Conservation (phyloP, 2,329 filamentous ascomycete species). For the Fusarium coffeatum region DNA sequence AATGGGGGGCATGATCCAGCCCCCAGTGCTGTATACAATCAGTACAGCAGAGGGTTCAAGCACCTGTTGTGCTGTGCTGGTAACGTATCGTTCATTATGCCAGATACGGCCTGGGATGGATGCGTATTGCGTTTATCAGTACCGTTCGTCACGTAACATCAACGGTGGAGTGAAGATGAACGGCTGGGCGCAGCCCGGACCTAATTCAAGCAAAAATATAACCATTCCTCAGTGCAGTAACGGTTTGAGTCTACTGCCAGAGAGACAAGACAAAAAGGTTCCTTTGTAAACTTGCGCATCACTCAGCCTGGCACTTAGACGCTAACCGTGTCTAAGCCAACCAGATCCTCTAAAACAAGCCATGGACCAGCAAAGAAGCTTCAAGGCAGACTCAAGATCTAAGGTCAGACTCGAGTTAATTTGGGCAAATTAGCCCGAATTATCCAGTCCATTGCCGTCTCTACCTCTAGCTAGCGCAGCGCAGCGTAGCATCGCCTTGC, state of each 20-base stretch:
- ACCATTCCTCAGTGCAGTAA: slow-evolving; percentile 26
- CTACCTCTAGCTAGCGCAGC: slow-evolving; percentile 10
- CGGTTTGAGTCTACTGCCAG: slow-evolving; percentile 16
- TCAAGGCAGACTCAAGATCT: slow-evolving; percentile 34
- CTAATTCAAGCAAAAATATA: slow-evolving; percentile 24
- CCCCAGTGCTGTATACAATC: background rate
- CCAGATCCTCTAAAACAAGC: slow-evolving; percentile 19
- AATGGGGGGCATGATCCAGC: slow-evolving; percentile 14
- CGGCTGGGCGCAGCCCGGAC: slow-evolving; percentile 31
- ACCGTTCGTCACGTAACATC: slow-evolving; percentile 38
- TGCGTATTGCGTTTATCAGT: slow-evolving; percentile 25
- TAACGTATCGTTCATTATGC: slow-evolving; percentile 24
- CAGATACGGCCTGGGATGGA: slow-evolving; percentile 25
- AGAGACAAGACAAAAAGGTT: slow-evolving; percentile 3
- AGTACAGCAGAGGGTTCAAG: background rate
- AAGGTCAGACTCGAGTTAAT: slow-evolving; percentile 6
- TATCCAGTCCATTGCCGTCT: slow-evolving; percentile 33
- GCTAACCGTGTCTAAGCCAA: slow-evolving; percentile 17
- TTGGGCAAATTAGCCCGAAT: slow-evolving; percentile 38
- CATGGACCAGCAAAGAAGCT: slow-evolving; percentile 22
- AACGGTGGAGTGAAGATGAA: slow-evolving; percentile 39
- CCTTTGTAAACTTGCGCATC: slow-evolving; percentile 19
- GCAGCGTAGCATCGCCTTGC: slow-evolving; percentile 28
- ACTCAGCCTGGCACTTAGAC: slow-evolving; percentile 1
- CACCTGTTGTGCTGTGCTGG: slow-evolving; percentile 3